phyloP scores from a whole-genome alignment of 2,329 filamentous ascomycete genomes.

The Aspergillus caelatus region DNA sequence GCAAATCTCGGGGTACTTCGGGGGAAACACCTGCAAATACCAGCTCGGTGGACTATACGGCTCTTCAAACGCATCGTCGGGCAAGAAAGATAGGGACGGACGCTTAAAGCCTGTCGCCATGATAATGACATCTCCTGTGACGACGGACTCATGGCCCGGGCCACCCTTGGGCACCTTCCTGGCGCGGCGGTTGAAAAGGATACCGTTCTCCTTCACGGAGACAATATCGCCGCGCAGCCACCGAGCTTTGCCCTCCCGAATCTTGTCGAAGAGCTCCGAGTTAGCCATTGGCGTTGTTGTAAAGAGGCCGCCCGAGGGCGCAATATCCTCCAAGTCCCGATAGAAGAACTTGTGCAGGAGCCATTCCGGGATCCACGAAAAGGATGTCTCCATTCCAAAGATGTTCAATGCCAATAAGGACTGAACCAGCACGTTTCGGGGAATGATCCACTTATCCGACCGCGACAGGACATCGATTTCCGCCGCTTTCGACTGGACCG shows the following conservation, averaged over 20 bases:
- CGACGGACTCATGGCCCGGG: constrained; percentile 65
- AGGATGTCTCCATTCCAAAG: constrained; percentile 72
- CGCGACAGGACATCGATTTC: constrained; percentile 74
- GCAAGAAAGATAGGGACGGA: constrained; percentile 73
- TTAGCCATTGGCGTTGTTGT: constrained; percentile 88
- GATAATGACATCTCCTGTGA: constrained; percentile 75
- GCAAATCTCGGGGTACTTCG: constrained; percentile 70
- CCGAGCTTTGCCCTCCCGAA: constrained; percentile 70
- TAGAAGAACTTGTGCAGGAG: constrained; percentile 80
- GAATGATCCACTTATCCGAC: constrained; percentile 86
- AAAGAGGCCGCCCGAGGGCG: constrained; percentile 73
- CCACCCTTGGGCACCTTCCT: constrained; percentile 76
- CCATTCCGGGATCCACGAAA: constrained; percentile 78
- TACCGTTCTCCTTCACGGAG: constrained; percentile 63
- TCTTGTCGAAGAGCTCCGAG: constrained; percentile 74
- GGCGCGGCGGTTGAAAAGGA: constrained; percentile 71
- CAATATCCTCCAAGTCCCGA: constrained; percentile 73
- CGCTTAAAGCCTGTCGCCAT: constrained; percentile 83
- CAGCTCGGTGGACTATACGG: constrained; percentile 80
- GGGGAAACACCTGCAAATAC: constrained; percentile 87
- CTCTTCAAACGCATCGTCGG: constrained; percentile 70
- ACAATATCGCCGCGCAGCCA: constrained; percentile 84
- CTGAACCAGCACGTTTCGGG: constrained; percentile 75
- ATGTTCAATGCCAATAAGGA: constrained; percentile 75
- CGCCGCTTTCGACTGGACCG: constrained; percentile 65